A percentile compares a stretch with the other conserved stretches of the same genome.
These are phyloP conservation scores for Groenewaldozyma salmanticensis DNA, from an alignment of 805 yeast species.

Conservation along the genomic window DNA sequence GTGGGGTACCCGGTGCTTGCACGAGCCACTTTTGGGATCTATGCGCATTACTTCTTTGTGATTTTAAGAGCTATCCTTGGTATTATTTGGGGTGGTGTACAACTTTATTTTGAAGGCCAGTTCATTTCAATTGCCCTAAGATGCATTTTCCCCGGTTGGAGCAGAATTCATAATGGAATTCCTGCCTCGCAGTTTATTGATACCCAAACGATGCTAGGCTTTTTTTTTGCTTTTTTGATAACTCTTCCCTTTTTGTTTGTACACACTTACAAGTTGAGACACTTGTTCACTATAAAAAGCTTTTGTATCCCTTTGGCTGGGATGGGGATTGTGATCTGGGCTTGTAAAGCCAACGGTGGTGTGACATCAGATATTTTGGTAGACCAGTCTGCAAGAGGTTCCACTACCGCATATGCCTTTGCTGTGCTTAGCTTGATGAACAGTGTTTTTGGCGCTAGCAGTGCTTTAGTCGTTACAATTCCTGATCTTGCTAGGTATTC, in stretches of 20 bases:
- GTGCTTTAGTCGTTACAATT: constrained; percentile 72
- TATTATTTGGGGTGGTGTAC: constrained; percentile 11
- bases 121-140: constrained; percentile 7
- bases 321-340: constrained; percentile 72
- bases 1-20: constrained; percentile 14
- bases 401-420: constrained; percentile 6
- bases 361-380: constrained; percentile 49
- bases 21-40: constrained; percentile 11
- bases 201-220: constrained; percentile 17
- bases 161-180: constrained; percentile 7
- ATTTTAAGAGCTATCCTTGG: constrained; percentile 9
- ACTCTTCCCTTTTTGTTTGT: constrained; percentile 65
- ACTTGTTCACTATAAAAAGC: constrained; percentile 74
- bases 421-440: constrained; percentile 34
- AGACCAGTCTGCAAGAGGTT: constrained; percentile 29
- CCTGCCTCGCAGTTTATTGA: constrained; percentile 10
- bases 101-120: constrained; percentile 9
- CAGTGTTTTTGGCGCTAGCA: constrained; percentile 78
- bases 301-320: constrained; percentile 55
- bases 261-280: constrained; percentile 71
- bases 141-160: constrained; percentile 10
- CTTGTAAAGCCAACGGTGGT: constrained; percentile 24
- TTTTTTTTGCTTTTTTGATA: constrained; percentile 17
- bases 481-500: constrained; percentile 84
- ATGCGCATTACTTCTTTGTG: constrained; percentile 8